Percentiles rank a stretch among this genome's conserved stretches.
Conservation (phyloP, 192 early-diverging fungal species). For the Dimargaris cristalligena region DNA sequence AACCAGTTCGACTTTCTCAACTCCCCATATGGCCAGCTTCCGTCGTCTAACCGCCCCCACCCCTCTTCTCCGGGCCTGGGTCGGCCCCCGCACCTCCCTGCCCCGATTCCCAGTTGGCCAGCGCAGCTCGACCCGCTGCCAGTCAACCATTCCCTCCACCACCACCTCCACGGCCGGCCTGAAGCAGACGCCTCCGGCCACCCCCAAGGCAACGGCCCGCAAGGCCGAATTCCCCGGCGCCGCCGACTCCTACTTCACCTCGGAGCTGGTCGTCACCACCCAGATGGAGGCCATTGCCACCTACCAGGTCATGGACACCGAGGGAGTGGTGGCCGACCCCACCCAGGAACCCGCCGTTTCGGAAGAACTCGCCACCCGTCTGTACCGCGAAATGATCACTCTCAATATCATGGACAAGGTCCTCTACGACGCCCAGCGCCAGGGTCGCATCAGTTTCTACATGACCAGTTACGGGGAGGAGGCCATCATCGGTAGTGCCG, state of each 20-base stretch:
- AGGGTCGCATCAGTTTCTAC: conserved; percentile 96
- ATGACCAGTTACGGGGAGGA: conserved; percentile 99
- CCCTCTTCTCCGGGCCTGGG: too few species aligned
- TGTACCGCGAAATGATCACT: conserved; percentile 83
- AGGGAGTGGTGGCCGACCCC: conserved; percentile 57
- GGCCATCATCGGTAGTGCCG: conserved; percentile 81
- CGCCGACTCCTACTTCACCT: conserved; percentile 39
- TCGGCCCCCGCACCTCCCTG: too few species aligned
- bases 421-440: conserved; percentile 94
- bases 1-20: too few species aligned
- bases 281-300: conserved; percentile 60
- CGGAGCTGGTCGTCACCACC: conserved; percentile 42
- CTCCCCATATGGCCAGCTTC: too few species aligned
- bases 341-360: conserved; percentile 47
- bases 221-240: conserved; percentile 54
- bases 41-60: too few species aligned
- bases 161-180: too few species aligned
- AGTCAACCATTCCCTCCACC: too few species aligned
- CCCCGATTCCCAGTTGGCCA: too few species aligned
- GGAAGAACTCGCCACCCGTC: conserved; percentile 53
- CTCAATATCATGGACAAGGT: conserved; percentile 87
- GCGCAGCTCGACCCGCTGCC: too few species aligned
- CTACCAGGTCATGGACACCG: conserved; percentile 83
- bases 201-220: too few species aligned
- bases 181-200: too few species aligned